Evolutionary conservation across 2,329 filamentous ascomycete species (phyloP), one percentile per base, ranked within the genome.

Genomic region (Colletotrichum theobromicola): DNA sequence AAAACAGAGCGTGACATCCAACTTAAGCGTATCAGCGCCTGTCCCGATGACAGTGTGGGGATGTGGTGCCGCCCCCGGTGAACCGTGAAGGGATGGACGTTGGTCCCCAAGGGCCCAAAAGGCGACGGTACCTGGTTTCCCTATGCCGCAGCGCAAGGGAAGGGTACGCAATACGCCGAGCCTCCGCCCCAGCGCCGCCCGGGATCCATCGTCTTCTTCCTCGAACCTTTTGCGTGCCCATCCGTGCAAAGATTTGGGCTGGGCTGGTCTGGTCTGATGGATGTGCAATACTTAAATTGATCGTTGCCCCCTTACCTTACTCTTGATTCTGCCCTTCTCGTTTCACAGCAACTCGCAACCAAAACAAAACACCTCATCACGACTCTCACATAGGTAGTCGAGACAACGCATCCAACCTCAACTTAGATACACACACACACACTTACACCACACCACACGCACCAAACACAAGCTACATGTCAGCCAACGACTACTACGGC

Each of bases 401-500:
- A 28, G 42, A 32, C n/a, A 46, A 2, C 66, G 32, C 34, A 3
- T n/a, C 28, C 5, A 60, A 18, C 9, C 42, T 42, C 60, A 68
- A 42, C 37, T 18, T 21, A 24, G n/a, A n/a, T 8, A 35, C 26
- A 13, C 60, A 7, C 26, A 26, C 21, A 32, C 35, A 34, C 60
- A 65, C 13, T 34, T 30, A 53, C 69, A 60, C 35, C 13, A 50
- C 57, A 65, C 16, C 50, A 61, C 30, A 26, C 3, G 57, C 13
- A 5, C 8, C 0, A 26, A 16, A 24, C 32, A 34, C 63, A 32
- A 30, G 21, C 32, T 28, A 28, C 30, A 80, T 80, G 79, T 79
- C 79, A 34, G 78, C 79, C 13, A 61, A 76, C 72, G 77, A 79
- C 13, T 80, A 79, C 57, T 80, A 80, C 69, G 74, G 74, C 70